phyloP scores from a whole-genome alignment of 1,284 basidiomycete species.

The Volvariella surrecta region DNA sequence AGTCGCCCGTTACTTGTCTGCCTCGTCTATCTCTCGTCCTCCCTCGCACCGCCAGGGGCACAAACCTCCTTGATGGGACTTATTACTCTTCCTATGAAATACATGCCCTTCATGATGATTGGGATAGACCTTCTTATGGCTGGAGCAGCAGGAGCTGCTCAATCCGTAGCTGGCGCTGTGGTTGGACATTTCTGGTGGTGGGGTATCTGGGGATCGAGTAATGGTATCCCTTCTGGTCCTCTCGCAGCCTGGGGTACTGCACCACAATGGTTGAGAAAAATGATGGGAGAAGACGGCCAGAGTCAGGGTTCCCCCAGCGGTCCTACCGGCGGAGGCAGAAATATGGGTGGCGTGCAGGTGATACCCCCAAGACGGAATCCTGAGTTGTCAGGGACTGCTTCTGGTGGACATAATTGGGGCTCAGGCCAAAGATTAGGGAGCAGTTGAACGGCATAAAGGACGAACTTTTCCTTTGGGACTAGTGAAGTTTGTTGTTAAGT shows the following conservation, averaged over 20 bases:
- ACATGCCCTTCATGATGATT: slow-evolving; percentile 72
- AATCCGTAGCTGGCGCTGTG: slow-evolving; percentile 59
- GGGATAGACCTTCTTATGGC: slow-evolving; percentile 61
- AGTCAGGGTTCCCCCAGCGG: slow-evolving; percentile 7
- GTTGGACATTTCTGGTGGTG: slow-evolving; percentile 79
- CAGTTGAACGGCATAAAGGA: not conserved
- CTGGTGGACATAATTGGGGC: slow-evolving; percentile 39
- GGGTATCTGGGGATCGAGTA: slow-evolving; percentile 35
- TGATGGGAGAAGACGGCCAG: slow-evolving; percentile 21
- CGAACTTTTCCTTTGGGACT: too few relatives aligned
- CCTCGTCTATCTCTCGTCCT: slow-evolving; percentile 60
- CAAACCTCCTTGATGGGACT: slow-evolving; percentile 72
- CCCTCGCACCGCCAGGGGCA: slow-evolving; percentile 55
- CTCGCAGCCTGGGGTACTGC: slow-evolving; percentile 24
- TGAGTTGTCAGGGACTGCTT: slow-evolving; percentile 10
- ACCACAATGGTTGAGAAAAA: slow-evolving; percentile 27
- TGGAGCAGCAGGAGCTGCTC: slow-evolving; percentile 51
- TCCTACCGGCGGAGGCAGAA: slow-evolving; percentile 17
- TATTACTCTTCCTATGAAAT: slow-evolving; percentile 59
- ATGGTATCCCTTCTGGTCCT: slow-evolving; percentile 26
- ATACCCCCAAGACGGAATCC: slow-evolving; percentile 24
- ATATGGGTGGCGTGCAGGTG: slow-evolving; percentile 27
- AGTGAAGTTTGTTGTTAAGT: too few relatives aligned
- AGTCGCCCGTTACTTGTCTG: slow-evolving; percentile 61
- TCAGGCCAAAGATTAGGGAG: slow-evolving; percentile 31